Conservation (phyloP, 768 basidiomycete species). For the Calocera cornea region DNA sequence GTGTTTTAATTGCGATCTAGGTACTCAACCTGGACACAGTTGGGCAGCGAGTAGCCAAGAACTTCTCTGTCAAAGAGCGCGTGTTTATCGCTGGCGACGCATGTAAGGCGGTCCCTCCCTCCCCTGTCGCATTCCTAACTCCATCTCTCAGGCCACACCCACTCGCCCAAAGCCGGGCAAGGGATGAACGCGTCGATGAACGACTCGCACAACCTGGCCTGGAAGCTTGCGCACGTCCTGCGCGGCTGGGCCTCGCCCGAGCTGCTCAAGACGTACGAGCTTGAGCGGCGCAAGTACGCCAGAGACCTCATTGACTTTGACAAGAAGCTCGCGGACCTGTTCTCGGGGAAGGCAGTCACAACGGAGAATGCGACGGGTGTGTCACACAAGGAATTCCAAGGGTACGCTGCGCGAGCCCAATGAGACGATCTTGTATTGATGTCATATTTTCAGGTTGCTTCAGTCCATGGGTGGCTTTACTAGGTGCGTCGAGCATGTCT, state of each 20-base stretch:
- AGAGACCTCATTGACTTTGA: slow-evolving; percentile 63
- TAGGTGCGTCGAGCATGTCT: neutral
- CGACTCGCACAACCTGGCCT: slow-evolving; percentile 60
- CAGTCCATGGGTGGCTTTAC: slow-evolving; percentile 42
- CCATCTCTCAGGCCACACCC: slow-evolving; percentile 15
- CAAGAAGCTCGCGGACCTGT: slow-evolving; percentile 47
- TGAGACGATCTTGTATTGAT: neutral
- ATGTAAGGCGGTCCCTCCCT: slow-evolving; percentile 45
- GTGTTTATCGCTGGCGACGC: slow-evolving; percentile 70
- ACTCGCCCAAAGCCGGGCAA: slow-evolving; percentile 35
- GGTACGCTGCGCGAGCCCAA: slow-evolving; percentile 20
- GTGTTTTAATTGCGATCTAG: neutral
- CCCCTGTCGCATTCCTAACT: slow-evolving; percentile 12
- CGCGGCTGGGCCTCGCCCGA: slow-evolving; percentile 39
- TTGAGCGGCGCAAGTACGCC: slow-evolving; percentile 49
- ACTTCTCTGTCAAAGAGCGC: slow-evolving; percentile 45
- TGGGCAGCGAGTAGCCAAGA: slow-evolving; percentile 59
- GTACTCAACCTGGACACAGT: slow-evolving; percentile 29
- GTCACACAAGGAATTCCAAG: slow-evolving; percentile 36
- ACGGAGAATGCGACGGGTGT: slow-evolving; percentile 33
- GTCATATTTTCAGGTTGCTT: slow-evolving; percentile 29
- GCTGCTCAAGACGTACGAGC: slow-evolving; percentile 47
- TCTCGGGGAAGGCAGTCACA: slow-evolving; percentile 52
- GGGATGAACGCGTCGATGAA: slow-evolving; percentile 71
- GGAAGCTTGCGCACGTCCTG: slow-evolving; percentile 48